phyloP scores from a whole-genome alignment of 2,329 filamentous ascomycete genomes.

The Aspergillus fischeri region DNA sequence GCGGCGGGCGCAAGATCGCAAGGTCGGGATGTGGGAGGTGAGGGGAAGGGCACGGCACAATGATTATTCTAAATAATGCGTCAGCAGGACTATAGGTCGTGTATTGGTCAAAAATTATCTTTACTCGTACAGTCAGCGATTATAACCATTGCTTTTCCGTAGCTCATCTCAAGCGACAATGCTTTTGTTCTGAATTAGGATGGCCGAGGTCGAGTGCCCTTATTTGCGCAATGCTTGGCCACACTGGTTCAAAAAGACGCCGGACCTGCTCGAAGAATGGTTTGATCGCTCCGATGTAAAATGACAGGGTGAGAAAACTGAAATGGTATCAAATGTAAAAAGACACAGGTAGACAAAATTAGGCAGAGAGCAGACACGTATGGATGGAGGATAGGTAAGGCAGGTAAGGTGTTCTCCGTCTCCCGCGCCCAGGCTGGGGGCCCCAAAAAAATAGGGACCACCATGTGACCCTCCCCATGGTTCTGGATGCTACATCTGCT shows the following conservation, averaged over 20 bases:
- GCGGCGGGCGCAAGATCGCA: slow-evolving; percentile 13
- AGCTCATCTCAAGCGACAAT: not conserved
- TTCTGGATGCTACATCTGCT: not conserved
- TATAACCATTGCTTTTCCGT: not conserved
- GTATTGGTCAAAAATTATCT: not conserved
- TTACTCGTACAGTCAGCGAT: not conserved
- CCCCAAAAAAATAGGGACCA: not conserved
- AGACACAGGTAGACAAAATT: not conserved
- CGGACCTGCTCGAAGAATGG: not conserved
- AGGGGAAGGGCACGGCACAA: not conserved
- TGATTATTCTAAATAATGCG: slow-evolving; percentile 1
- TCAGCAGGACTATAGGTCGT: not conserved
- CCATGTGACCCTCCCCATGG: not conserved
- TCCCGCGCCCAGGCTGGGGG: not conserved
- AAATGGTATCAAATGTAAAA: not conserved
- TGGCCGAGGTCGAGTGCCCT: not conserved
- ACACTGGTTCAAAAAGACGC: not conserved
- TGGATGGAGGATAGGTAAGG: not conserved
- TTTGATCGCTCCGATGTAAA: not conserved
- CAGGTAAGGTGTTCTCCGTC: not conserved
- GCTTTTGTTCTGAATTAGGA: not conserved
- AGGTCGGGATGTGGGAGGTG: slow-evolving; percentile 3
- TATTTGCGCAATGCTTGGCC: not conserved
- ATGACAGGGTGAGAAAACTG: not conserved
- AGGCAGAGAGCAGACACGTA: not conserved